Conservation (phyloP, 2,329 filamentous ascomycete species). For the Phialocephala subalpina region DNA sequence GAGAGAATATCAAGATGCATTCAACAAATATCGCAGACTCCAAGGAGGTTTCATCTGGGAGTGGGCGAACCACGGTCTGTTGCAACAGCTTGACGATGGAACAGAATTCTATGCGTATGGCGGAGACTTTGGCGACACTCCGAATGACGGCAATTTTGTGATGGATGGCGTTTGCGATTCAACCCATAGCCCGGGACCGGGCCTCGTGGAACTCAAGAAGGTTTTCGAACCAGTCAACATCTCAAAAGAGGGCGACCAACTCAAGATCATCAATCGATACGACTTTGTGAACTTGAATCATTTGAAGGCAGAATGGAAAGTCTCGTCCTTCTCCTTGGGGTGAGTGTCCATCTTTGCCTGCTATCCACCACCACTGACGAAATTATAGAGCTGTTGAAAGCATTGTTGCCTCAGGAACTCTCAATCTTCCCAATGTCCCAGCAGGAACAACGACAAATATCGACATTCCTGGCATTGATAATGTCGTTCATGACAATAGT, state of each 20-base stretch:
- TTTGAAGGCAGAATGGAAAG: constrained; percentile 52
- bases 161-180: constrained; percentile 66
- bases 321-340: constrained; percentile 53
- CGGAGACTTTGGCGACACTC: constrained; percentile 67
- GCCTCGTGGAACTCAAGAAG: constrained; percentile 64
- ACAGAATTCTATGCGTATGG: constrained; percentile 65
- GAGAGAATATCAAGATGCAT: constrained; percentile 72
- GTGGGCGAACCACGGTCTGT: constrained; percentile 68
- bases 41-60: constrained; percentile 64
- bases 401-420: constrained; percentile 43
- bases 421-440: constrained; percentile 51
- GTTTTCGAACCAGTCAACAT: constrained; percentile 62
- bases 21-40: constrained; percentile 47
- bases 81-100: constrained; percentile 52
- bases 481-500: constrained; percentile 19
- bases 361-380: background rate
- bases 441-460: constrained; percentile 49
- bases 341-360: constrained; percentile 40
- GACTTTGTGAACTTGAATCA: constrained; percentile 62
- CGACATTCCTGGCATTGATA: constrained; percentile 41
- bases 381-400: constrained; percentile 29
- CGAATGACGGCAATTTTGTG: constrained; percentile 68
- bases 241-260: constrained; percentile 40
- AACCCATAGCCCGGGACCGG: constrained; percentile 63
- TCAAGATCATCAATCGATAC: constrained; percentile 55